Evolutionary conservation across 2,329 filamentous ascomycete genomes (phyloP).

Genomic region (Cladosporium oxysporum): DNA sequence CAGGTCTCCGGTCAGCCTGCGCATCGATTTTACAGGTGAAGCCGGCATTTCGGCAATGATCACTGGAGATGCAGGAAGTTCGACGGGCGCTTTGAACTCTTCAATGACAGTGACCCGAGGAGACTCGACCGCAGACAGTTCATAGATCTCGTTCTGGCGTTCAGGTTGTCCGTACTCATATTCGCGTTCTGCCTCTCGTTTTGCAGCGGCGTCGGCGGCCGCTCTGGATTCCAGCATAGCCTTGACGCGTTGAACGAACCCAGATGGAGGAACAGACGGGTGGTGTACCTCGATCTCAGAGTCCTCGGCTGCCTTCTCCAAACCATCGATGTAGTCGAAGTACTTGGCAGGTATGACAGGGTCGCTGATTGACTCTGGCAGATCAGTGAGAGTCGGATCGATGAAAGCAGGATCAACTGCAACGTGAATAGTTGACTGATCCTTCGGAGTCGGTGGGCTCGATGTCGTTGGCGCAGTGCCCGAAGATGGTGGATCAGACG

Average conservation of each 20-base stretch:
- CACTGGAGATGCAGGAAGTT: constrained; percentile 39
- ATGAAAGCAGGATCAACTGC: constrained; percentile 39
- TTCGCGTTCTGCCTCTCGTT: constrained; percentile 24
- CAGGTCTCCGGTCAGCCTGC: constrained; percentile 40
- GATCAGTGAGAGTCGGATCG: constrained; percentile 36
- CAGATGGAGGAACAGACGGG: constrained; percentile 38
- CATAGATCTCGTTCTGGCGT: constrained; percentile 29
- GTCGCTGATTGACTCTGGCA: constrained; percentile 39
- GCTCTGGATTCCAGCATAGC: constrained; percentile 45
- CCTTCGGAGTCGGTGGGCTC: constrained; percentile 44
- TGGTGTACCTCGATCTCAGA: constrained; percentile 35
- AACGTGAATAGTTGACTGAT: constrained; percentile 40
- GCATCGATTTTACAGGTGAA: constrained; percentile 22
- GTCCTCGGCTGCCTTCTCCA: constrained; percentile 38
- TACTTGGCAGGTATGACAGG: constrained; percentile 39
- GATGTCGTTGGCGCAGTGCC: constrained; percentile 41
- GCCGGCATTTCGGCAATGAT: constrained; percentile 32
- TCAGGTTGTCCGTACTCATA: constrained; percentile 19
- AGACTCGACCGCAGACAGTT: constrained; percentile 36
- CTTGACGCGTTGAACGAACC: constrained; percentile 46
- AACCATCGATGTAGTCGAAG: constrained; percentile 37
- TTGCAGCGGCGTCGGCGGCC: constrained; percentile 32
- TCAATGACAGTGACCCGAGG: constrained; percentile 36
- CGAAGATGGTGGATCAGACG: constrained; percentile 47
- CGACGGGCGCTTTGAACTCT: constrained; percentile 37